Conservation (phyloP, 331 rosid genomes). For the Rhamnella rubrinervis region DNA sequence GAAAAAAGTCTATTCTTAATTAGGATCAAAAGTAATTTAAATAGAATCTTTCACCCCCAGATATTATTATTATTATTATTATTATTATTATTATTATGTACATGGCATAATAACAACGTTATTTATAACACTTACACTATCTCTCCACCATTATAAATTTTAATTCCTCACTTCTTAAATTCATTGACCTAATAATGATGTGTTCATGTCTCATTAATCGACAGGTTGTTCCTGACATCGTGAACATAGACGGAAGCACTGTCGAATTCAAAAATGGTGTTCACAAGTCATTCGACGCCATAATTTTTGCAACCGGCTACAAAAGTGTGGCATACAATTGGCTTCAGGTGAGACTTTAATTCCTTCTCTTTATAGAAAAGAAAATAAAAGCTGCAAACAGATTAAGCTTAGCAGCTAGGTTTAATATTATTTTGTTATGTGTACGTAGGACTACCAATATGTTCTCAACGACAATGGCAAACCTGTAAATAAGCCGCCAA, state of each 20-base stretch:
- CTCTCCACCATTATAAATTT: background rate
- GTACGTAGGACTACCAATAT: constrained; percentile 37
- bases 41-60: no score
- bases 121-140: background rate
- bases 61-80: no score
- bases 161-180: background rate
- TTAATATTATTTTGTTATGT: background rate
- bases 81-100: no score
- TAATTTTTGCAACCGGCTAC: constrained; percentile 46
- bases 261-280: constrained; percentile 46
- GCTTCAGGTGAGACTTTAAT: constrained; percentile 46
- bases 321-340: constrained; percentile 44
- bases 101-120: no score
- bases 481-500: constrained; percentile 46
- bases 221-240: constrained; percentile 41
- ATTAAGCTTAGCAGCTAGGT: no score
- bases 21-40: no score
- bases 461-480: constrained; percentile 53
- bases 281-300: constrained; percentile 33
- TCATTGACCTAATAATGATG: background rate
- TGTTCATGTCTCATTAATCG: background rate
- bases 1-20: no score
- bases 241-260: constrained; percentile 27
- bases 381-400: no score
- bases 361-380: no score